Base-by-base conservation (phyloP, 176 grass and related monocot genomes). In the Zoysia pacifica region DNA sequence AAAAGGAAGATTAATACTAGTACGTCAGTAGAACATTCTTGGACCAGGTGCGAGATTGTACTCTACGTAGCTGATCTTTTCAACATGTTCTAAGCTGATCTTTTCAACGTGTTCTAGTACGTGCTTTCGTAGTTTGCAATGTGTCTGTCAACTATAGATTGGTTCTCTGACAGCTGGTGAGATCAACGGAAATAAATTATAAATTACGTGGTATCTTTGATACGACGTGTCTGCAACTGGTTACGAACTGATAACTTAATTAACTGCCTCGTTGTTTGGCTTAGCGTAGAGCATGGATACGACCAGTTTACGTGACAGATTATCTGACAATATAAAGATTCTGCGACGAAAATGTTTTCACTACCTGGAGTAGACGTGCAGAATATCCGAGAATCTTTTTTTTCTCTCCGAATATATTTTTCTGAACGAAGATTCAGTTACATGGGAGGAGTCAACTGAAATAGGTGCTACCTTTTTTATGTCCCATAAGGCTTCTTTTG, bases 251-350 rank as follows among this genome's bases (percentile, higher is more conserved):
- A 70, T 51, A 70, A 63, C 6, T 52, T 62, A 39, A 42, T 43
- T 64, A 77, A 70, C 55, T 11, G 16, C 45, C 19, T 3, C 62
- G 13, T 51, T 53, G 9, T 53, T 63, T 78, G 74, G 62, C 73
- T 8, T 6, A 1, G 47, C 50, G 66, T 19, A n/a, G 45, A 69
- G 63, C 64, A 6, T 61, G 4, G 11, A 61, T 46, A 44, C 37
- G 48, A 28, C 28, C 28, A 28, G 39, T 55, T 82, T 62, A 9
- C 5, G 7, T 55, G 19, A 67, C 65, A 50, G 48, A 8, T 47
- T 40, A 40, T 37, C 19, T 65, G 39, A 35, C 42, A 45, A 15
- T 18, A 58, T 12, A 16, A 14, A 80, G 51, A 61, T 74, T 60
- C 51, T 20, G 16, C 3, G 60, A 48, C 7, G 14, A 20, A 49